Conservation (phyloP, 768 basidiomycete genomes). For the Strobilomyces dryophilus region DNA sequence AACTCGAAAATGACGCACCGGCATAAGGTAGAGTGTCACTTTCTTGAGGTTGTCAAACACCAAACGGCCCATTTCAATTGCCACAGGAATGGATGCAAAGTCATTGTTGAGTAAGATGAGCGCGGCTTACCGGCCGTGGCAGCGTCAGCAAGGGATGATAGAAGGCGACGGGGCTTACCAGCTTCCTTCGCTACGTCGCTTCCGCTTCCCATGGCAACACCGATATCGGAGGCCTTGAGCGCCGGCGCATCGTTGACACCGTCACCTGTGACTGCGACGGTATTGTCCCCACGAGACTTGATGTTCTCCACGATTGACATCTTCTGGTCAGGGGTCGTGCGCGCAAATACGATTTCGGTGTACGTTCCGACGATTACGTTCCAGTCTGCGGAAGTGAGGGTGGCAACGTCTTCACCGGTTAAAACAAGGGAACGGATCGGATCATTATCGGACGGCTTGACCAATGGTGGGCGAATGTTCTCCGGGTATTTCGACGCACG, state of each 20-base stretch:
- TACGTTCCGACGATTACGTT: conserved; percentile 35
- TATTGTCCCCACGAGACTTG: conserved; percentile 43
- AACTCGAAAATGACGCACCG: conserved; percentile 24
- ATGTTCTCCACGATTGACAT: conserved; percentile 53
- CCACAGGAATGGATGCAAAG: conserved; percentile 54
- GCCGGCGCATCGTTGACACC: conserved; percentile 53
- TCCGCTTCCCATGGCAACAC: conserved; percentile 50
- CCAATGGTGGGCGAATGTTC: conserved; percentile 8
- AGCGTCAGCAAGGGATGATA: background rate
- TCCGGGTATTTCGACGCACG: conserved; percentile 20
- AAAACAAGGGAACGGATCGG: conserved; percentile 38
- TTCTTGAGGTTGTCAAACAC: conserved; percentile 59
- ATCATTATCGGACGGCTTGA: conserved; percentile 38
- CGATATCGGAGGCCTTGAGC: conserved; percentile 51
- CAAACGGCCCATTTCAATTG: conserved; percentile 55
- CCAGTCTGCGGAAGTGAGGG: conserved; percentile 38
- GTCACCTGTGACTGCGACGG: conserved; percentile 54
- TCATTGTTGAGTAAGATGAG: conserved; percentile 56
- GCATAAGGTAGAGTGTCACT: conserved; percentile 44
- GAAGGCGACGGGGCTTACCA: conserved; percentile 29
- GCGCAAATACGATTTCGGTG: conserved; percentile 46
- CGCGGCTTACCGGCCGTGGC: conserved; percentile 24
- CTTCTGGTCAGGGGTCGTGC: conserved; percentile 56
- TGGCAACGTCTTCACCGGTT: conserved; percentile 41
- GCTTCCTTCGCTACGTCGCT: conserved; percentile 54